A percentile compares a stretch with the other conserved stretches of the same genome.
phyloP scores from a whole-genome alignment of 2,329 filamentous ascomycete species.

The Dothiorella sarmentorum region DNA sequence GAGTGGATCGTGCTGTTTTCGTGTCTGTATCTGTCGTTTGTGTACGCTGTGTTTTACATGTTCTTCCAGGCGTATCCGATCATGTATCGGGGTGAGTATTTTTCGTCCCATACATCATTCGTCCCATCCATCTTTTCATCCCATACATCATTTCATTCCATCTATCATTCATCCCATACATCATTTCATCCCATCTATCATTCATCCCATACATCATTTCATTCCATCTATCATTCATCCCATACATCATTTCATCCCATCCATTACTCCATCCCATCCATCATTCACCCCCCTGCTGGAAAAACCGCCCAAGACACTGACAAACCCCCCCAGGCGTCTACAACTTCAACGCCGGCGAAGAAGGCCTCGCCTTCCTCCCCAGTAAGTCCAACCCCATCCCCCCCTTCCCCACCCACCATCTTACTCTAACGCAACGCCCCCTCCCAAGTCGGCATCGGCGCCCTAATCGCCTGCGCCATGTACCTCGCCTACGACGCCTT shows the following conservation, averaged over 20 bases:
- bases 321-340: conserved; percentile 48
- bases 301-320: background rate
- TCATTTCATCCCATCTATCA: no score
- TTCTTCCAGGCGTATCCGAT: conserved; percentile 70
- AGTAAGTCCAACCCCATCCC: conserved; percentile 28
- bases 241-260: no score
- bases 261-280: background rate
- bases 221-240: no score
- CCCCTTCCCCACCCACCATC: conserved; percentile 20
- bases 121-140: no score
- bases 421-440: background rate
- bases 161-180: no score
- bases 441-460: conserved; percentile 57
- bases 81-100: conserved; percentile 54
- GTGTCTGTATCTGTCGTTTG: conserved; percentile 64
- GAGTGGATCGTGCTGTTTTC: conserved; percentile 71
- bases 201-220: no score
- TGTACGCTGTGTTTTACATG: conserved; percentile 67
- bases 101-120: no score
- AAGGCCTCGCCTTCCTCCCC: conserved; percentile 66
- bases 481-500: conserved; percentile 65
- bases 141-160: no score
- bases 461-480: conserved; percentile 55
- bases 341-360: conserved; percentile 59
- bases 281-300: conserved; percentile 12